Evolutionary conservation across 495 filamentous ascomycete genomes (phyloP), one percentile per base, ranked within the genome.

Genomic region (Aspergillus indologenus): DNA sequence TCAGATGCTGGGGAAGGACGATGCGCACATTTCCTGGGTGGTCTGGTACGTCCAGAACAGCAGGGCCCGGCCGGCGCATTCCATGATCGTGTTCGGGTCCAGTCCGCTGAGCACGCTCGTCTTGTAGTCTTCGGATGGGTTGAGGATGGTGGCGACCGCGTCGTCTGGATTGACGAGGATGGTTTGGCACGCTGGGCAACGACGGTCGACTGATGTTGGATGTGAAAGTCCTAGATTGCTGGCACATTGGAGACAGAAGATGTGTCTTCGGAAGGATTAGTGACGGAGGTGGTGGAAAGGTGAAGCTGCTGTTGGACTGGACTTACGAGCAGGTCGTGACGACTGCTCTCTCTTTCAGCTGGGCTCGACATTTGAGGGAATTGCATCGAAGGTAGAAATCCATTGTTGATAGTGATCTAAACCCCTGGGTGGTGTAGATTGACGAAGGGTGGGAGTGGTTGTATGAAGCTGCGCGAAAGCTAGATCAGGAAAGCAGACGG

Each of bases 31-130:
- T 75, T 97, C 90, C 66, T 96, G 92, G 6, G 86, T 88, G 15
- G 90, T 86, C 64, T 98, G 94, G 69, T 96, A 97, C 40, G 86
- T 85, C 89, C 91, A 98, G 66, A 97, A 97, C 17, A 81, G 84
- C 55, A 97, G 70, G 5, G 87, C 94, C 56, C 90, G 82, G 14
- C 88, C 88, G 51, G 92, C 89, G 64, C 91, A 96, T 67, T 97
- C 94, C 82, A 96, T 92, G 54, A 98, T 90, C 12, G 87, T 83
- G 43, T 82, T 87, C 2, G 94, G 94, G 55, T 83, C 89, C 6
- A 96, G 73, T 0, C 94, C 94, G 69, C 90, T 90, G 15, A 98
- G 76, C 11, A 94, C 87, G 59, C 90, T 91, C 0, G 91, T 93
- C 67, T 96, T 96, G 79, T 96, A 97, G 60, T 96, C 94, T 68